Percentiles rank a stretch among this genome's conserved stretches.
phyloP scores from a whole-genome alignment of 1,284 basidiomycete genomes.

The Papiliotrema flavescens region DNA sequence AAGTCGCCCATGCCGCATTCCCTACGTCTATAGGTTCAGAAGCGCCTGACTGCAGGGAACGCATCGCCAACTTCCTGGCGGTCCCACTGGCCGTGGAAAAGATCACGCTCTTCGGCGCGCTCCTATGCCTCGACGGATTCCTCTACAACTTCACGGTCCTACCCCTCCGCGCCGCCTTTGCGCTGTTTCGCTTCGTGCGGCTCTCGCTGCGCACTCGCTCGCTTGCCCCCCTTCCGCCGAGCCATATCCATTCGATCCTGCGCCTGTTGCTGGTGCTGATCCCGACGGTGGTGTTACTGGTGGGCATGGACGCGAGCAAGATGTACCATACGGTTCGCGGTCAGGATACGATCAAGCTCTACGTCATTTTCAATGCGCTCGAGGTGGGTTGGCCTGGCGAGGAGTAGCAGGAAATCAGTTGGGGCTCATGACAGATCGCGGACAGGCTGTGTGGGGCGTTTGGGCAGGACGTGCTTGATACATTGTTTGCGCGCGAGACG shows the following conservation, averaged over 20 bases:
- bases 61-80: constrained; percentile 94
- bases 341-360: constrained; percentile 97
- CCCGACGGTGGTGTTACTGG: constrained; percentile 70
- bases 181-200: constrained; percentile 58
- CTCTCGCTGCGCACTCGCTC: background rate
- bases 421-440: constrained; percentile 64
- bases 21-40: background rate
- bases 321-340: constrained; percentile 99
- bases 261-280: constrained; percentile 71
- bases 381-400: constrained; percentile 58
- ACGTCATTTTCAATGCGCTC: constrained; percentile 97
- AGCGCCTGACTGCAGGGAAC: constrained; percentile 60
- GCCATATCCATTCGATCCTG: constrained; percentile 56
- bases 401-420: background rate
- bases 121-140: constrained; percentile 95
- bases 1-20: constrained; percentile 6
- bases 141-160: constrained; percentile 97
- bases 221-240: constrained; percentile 29
- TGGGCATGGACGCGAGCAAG: constrained; percentile 91
- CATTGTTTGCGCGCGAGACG: constrained; percentile 89
- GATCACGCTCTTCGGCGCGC: constrained; percentile 89
- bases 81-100: constrained; percentile 94
- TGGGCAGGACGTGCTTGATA: constrained; percentile 95
- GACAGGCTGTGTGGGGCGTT: constrained; percentile 94
- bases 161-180: constrained; percentile 79